Percentiles rank a stretch among this genome's conserved stretches.
Evolutionary conservation across 108 stramenopile genomes (phyloP).

Genomic region (Epithemia pelagica): DNA sequence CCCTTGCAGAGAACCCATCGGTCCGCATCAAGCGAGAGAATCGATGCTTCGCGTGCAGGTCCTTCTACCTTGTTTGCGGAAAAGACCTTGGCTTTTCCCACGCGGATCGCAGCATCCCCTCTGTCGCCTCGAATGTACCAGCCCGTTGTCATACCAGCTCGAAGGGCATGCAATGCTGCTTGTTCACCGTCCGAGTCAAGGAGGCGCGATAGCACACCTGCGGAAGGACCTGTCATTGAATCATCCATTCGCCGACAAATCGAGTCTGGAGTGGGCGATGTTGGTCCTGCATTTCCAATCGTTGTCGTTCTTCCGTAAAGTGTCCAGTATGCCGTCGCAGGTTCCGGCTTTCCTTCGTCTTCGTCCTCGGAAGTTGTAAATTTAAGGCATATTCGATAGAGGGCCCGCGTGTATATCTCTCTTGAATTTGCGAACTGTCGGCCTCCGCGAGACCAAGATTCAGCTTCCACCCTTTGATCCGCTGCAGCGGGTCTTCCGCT

Average conservation of each 20-base stretch:
- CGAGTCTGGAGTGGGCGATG: constrained; percentile 66
- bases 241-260: constrained; percentile 89
- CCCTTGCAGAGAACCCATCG: constrained; percentile 80
- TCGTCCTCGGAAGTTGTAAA: constrained; percentile 90
- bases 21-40: constrained; percentile 80
- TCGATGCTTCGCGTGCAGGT: constrained; percentile 51
- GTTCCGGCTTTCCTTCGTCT: constrained; percentile 88
- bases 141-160: constrained; percentile 77
- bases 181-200: constrained; percentile 75
- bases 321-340: constrained; percentile 85
- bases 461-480: constrained; percentile 9
- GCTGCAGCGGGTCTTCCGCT: background rate
- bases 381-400: constrained; percentile 81
- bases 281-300: constrained; percentile 78
- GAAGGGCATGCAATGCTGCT: constrained; percentile 58
- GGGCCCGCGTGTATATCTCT: constrained; percentile 78
- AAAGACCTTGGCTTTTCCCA: constrained; percentile 80
- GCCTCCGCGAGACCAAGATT: constrained; percentile 72
- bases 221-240: constrained; percentile 78
- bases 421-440: constrained; percentile 68
- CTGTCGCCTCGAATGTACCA: constrained; percentile 84
- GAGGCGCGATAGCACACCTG: constrained; percentile 62
- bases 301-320: constrained; percentile 73
- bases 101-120: constrained; percentile 82
- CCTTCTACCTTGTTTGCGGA: constrained; percentile 36